A percentile compares a stretch with the other conserved stretches of the same genome.
Evolutionary conservation across 2,329 filamentous ascomycete species (phyloP).

Genomic region (Drechmeria coniospora): DNA sequence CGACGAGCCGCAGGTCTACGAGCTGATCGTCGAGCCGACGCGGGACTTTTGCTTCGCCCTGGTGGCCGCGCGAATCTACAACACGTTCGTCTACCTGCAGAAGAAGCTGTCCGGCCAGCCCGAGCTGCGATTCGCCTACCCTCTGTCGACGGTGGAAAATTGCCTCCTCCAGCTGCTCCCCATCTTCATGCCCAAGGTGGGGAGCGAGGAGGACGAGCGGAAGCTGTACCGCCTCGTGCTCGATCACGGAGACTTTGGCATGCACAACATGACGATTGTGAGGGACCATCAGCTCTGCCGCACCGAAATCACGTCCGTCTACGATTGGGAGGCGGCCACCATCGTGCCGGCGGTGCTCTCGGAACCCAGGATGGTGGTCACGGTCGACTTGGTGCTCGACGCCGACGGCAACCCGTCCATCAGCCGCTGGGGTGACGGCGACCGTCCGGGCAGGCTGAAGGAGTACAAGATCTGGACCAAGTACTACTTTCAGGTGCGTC

Average conservation of each 20-base stretch:
- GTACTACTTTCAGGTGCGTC: slow-evolving; percentile 12
- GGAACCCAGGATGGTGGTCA: slow-evolving; percentile 7
- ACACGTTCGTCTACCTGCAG: too few species aligned
- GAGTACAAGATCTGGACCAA: slow-evolving; percentile 9
- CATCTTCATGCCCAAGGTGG: slow-evolving; percentile 5
- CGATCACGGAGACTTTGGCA: slow-evolving; percentile 18
- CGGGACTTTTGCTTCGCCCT: slow-evolving; percentile 13
- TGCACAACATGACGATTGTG: slow-evolving; percentile 14
- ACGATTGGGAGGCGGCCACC: slow-evolving; percentile 15
- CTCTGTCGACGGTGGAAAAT: slow-evolving; percentile 9
- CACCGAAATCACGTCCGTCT: slow-evolving; percentile 13
- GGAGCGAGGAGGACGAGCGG: slow-evolving; percentile 1
- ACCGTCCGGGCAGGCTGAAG: slow-evolving; percentile 4
- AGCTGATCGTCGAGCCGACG: slow-evolving; percentile 10
- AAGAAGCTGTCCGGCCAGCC: too few species aligned
- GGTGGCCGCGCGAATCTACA: slow-evolving; percentile 13
- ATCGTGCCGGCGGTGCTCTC: slow-evolving; percentile 16
- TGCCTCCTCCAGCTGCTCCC: slow-evolving; percentile 13
- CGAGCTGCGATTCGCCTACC: slow-evolving; percentile 3
- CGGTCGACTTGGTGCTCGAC: slow-evolving; percentile 6
- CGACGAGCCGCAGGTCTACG: neutral
- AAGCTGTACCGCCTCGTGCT: slow-evolving; percentile 16
- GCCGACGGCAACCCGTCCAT: slow-evolving; percentile 8
- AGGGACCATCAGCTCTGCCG: neutral
- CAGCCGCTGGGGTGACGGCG: slow-evolving; percentile 7